phyloP scores from a whole-genome alignment of 768 basidiomycete genomes.

The Wakefieldia striispora region DNA sequence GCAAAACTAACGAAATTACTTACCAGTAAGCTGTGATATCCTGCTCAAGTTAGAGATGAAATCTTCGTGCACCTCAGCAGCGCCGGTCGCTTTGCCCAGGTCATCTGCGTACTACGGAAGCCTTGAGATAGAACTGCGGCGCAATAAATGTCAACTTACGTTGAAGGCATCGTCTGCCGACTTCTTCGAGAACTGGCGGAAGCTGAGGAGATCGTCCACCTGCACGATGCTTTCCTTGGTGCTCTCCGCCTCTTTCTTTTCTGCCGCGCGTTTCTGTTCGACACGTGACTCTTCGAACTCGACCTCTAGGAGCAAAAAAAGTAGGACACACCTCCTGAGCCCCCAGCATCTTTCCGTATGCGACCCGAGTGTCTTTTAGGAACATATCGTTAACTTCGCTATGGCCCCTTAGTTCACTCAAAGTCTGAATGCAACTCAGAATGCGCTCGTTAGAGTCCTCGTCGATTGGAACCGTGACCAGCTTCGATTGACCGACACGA shows the following conservation, averaged over 20 bases:
- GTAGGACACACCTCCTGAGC: slow-evolving; percentile 74
- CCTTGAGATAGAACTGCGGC: neutral
- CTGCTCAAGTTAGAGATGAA: slow-evolving; percentile 92
- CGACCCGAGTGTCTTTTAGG: slow-evolving; percentile 83
- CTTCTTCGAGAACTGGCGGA: slow-evolving; percentile 96
- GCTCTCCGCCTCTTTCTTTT: slow-evolving; percentile 84
- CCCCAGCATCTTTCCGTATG: slow-evolving; percentile 93
- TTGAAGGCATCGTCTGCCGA: slow-evolving; percentile 75
- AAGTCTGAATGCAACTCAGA: slow-evolving; percentile 91
- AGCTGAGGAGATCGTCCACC: slow-evolving; percentile 88
- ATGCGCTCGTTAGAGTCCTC: slow-evolving; percentile 97
- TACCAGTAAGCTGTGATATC: slow-evolving; percentile 91
- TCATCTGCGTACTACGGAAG: slow-evolving; percentile 77
- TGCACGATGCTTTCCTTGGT: slow-evolving; percentile 70
- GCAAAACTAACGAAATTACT: slow-evolving; percentile 10
- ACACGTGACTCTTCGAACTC: neutral
- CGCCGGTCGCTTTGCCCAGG: slow-evolving; percentile 84
- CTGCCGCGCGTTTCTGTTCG: slow-evolving; percentile 77
- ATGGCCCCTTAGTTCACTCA: slow-evolving; percentile 72
- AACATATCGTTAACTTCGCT: slow-evolving; percentile 66
- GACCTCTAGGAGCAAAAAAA: neutral
- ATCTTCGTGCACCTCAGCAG: slow-evolving; percentile 81
- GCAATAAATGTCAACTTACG: slow-evolving; percentile 36
- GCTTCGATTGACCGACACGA: slow-evolving; percentile 96
- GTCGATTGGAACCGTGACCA: slow-evolving; percentile 92